These are phyloP conservation scores for Tetrahymena malaccensis DNA, from an alignment of 73 alveolate genomes.

Conservation along the genomic window DNA sequence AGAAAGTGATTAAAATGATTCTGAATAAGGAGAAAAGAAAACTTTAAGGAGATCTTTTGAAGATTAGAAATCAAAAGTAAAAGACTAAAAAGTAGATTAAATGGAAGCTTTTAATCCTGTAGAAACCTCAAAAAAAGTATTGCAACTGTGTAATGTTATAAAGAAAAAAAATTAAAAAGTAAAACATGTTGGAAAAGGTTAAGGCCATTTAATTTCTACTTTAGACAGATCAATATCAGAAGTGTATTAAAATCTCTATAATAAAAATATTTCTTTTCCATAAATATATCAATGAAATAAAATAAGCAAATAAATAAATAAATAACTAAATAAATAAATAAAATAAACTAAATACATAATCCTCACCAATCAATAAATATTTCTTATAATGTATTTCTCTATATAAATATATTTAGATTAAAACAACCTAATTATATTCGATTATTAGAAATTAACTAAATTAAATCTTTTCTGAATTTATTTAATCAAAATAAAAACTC, in stretches of 20 bases:
- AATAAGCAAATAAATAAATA: background rate
- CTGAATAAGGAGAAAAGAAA: background rate
- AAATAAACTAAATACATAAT: background rate
- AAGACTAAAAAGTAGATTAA: constrained; percentile 9
- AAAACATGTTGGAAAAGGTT: constrained; percentile 3
- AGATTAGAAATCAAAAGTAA: background rate
- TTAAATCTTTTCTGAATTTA: too few relatives aligned
- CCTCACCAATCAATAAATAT: too few relatives aligned
- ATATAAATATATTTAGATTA: too few relatives aligned
- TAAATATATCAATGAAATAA: background rate
- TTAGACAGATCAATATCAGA: constrained; percentile 35
- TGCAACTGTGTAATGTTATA: constrained; percentile 27
- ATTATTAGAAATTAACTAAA: too few relatives aligned
- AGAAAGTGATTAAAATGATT: background rate
- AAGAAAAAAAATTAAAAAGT: constrained; percentile 37
- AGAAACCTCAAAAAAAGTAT: constrained; percentile 27
- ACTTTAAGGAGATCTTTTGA: background rate
- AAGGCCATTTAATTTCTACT: constrained; percentile 35
- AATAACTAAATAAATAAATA: background rate
- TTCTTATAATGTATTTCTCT: too few relatives aligned
- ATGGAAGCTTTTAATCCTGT: constrained; percentile 39
- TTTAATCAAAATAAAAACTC: too few relatives aligned
- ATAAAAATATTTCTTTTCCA: constrained; percentile 3
- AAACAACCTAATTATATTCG: too few relatives aligned
- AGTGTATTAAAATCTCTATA: constrained; percentile 18